Conservation (phyloP, 1,139 yeast species). For the Zygosaccharomyces pseudobailii region DNA sequence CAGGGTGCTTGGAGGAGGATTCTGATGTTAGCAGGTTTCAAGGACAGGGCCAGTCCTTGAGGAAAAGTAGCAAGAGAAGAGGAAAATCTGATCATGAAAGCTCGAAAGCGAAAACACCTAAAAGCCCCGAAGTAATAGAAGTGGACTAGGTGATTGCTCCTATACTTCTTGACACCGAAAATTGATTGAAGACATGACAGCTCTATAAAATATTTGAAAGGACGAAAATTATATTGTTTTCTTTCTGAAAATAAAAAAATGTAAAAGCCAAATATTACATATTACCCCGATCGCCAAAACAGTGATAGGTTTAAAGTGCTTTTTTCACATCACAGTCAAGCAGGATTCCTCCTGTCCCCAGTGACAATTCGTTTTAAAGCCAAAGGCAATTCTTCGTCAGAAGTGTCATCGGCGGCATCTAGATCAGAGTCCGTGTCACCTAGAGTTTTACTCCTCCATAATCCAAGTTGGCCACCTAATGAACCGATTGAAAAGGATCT, state of each 20-base stretch:
- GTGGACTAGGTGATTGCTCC: slow-evolving; percentile 47
- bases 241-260: too few relatives aligned
- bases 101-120: slow-evolving; percentile 41
- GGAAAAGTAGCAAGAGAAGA: slow-evolving; percentile 72
- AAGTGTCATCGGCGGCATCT: slow-evolving; percentile 34
- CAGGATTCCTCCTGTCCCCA: slow-evolving; percentile 11
- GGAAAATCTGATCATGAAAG: slow-evolving; percentile 44
- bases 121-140: slow-evolving; percentile 75
- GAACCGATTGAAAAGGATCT: slow-evolving; percentile 37
- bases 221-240: too few relatives aligned
- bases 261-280: too few relatives aligned
- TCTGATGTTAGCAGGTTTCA: slow-evolving; percentile 37
- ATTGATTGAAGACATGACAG: too few relatives aligned
- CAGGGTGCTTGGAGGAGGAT: slow-evolving; percentile 36
- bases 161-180: too few relatives aligned
- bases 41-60: slow-evolving; percentile 67
- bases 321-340: not conserved
- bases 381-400: slow-evolving; percentile 39
- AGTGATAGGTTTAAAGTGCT: too few relatives aligned
- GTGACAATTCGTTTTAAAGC: slow-evolving; percentile 35
- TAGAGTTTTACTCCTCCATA: slow-evolving; percentile 28
- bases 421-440: slow-evolving; percentile 28
- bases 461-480: slow-evolving; percentile 13
- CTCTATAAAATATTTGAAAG: not conserved
- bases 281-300: too few relatives aligned